Conservation (phyloP, 1,284 basidiomycete genomes). For the Sparassis latifolia region DNA sequence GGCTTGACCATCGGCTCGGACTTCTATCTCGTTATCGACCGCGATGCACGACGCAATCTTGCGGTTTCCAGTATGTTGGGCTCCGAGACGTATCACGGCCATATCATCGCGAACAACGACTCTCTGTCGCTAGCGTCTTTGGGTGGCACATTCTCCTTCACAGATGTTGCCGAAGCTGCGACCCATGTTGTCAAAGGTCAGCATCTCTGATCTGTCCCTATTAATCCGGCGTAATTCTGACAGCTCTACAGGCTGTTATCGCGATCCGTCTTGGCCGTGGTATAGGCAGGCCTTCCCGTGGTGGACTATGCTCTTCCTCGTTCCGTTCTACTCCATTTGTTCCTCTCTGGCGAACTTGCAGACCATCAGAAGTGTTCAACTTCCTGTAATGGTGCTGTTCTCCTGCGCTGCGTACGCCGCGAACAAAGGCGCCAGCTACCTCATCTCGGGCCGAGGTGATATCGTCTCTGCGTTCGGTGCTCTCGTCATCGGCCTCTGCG, state of each 20-base stretch:
- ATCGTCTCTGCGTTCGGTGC: slow-evolving; percentile 74
- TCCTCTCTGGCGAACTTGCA: slow-evolving; percentile 80
- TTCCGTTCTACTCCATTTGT: slow-evolving; percentile 73
- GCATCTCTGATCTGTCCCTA: slow-evolving; percentile 7
- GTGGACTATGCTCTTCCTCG: slow-evolving; percentile 72
- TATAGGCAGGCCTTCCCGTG: slow-evolving; percentile 69
- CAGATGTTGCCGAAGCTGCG: slow-evolving; percentile 29
- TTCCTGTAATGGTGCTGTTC: slow-evolving; percentile 75
- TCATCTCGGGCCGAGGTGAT: slow-evolving; percentile 39
- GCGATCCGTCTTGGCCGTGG: slow-evolving; percentile 71
- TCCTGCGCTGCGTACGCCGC: slow-evolving; percentile 72
- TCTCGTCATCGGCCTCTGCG: slow-evolving; percentile 73
- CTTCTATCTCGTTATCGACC: slow-evolving; percentile 73
- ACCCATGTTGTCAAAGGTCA: slow-evolving; percentile 44
- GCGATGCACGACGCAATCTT: slow-evolving; percentile 47
- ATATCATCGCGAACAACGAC: slow-evolving; percentile 54
- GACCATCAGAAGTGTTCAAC: slow-evolving; percentile 58
- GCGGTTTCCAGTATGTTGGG: slow-evolving; percentile 32
- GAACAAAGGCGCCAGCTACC: slow-evolving; percentile 38
- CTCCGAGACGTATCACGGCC: slow-evolving; percentile 46
- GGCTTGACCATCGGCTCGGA: slow-evolving; percentile 84
- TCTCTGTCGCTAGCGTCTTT: slow-evolving; percentile 39
- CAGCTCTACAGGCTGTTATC: slow-evolving; percentile 53
- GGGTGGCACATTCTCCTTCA: slow-evolving; percentile 58
- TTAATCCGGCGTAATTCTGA: neutral